Evolutionary conservation across 23 red algal species (phyloP).

Genomic region (Chondrus crispus): DNA sequence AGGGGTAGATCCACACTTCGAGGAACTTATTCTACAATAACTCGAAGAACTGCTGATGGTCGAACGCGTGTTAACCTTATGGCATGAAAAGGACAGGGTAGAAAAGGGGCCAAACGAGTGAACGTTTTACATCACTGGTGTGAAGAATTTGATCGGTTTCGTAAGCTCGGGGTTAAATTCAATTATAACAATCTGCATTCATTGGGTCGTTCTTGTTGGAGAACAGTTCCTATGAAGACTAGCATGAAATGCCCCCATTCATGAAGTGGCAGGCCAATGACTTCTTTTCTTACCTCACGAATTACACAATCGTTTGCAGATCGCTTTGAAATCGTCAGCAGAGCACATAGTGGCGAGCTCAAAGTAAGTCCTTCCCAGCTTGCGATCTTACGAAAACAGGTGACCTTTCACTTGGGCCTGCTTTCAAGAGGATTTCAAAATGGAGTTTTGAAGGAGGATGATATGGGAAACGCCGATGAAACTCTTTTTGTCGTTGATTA

Average conservation of each 20-base stretch:
- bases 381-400: background rate
- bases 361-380: background rate
- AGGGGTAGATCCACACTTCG: too few species aligned
- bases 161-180: too few species aligned
- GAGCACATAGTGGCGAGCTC: background rate
- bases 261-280: background rate
- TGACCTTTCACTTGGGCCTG: background rate
- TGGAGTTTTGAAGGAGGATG: background rate
- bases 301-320: background rate
- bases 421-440: background rate
- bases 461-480: background rate
- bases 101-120: too few species aligned
- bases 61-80: too few species aligned
- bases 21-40: too few species aligned
- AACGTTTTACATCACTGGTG: too few species aligned
- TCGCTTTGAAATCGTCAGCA: background rate
- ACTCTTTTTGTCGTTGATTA: slow-evolving; percentile 8
- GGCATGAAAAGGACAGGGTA: too few species aligned
- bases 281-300: background rate
- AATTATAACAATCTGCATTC: too few species aligned
- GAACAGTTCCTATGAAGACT: too few species aligned
- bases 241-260: background rate
- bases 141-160: too few species aligned
- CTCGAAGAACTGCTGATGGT: too few species aligned
- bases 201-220: too few species aligned